A percentile compares a stretch with the other conserved stretches of the same genome.
Evolutionary conservation across 78 protist genomes (phyloP).

Genomic region (slime mould (Dictyostelium discoideum)): DNA sequence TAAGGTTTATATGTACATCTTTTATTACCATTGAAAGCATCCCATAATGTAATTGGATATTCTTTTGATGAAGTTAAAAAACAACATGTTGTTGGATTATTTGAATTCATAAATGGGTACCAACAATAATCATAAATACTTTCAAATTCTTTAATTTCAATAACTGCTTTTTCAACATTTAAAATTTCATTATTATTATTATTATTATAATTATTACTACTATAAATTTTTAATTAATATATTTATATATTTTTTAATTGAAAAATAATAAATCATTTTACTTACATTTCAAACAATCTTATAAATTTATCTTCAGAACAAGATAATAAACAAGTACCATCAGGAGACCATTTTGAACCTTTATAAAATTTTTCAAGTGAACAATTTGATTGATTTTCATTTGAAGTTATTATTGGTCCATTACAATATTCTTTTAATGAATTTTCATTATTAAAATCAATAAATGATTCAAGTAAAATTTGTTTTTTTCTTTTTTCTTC

Average conservation of each 20-base stretch:
- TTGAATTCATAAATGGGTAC: conserved; percentile 71
- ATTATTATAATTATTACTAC: background rate
- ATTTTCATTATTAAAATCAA: background rate
- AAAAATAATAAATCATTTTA: background rate
- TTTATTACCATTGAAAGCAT: conserved; percentile 40
- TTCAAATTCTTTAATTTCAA: conserved; percentile 31
- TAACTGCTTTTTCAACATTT: background rate
- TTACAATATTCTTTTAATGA: background rate
- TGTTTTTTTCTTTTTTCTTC: background rate
- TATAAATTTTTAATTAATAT: background rate
- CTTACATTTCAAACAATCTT: conserved; percentile 55
- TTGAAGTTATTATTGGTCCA: background rate
- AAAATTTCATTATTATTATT: background rate
- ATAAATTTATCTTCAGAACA: conserved; percentile 34
- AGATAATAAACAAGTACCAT: conserved; percentile 60
- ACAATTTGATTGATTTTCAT: background rate
- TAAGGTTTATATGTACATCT: conserved; percentile 31
- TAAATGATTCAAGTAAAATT: background rate
- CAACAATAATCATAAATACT: conserved; percentile 52
- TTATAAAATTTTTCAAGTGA: conserved; percentile 18
- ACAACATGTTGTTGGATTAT: conserved; percentile 1
- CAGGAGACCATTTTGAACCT: conserved; percentile 64
- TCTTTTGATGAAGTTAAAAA: conserved; percentile 16
- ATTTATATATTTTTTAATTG: background rate
- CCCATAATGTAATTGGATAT: conserved; percentile 1